Conservation (phyloP, 768 basidiomycete species). For the Amyloporia xantha region DNA sequence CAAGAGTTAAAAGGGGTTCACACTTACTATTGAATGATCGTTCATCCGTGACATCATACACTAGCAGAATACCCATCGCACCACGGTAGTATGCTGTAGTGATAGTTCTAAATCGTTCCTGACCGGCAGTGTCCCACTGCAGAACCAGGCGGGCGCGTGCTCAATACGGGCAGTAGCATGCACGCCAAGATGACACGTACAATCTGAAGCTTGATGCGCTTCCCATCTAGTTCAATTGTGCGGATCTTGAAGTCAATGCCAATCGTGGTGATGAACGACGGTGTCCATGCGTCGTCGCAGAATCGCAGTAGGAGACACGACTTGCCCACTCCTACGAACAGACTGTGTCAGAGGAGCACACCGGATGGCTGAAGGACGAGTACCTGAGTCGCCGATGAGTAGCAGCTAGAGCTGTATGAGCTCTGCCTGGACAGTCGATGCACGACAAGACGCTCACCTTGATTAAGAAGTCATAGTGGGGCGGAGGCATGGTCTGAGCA, state of each 20-base stretch:
- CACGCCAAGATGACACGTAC: too few species aligned
- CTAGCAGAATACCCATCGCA: slow-evolving; percentile 96
- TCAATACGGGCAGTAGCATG: too few species aligned
- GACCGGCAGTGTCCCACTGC: slow-evolving; percentile 98
- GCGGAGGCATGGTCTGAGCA: slow-evolving; percentile 60
- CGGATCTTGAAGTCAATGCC: slow-evolving; percentile 99
- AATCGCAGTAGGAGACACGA: slow-evolving; percentile 93
- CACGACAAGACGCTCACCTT: slow-evolving; percentile 45
- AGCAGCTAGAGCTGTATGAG: slow-evolving; percentile 52
- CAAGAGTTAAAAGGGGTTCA: slow-evolving; percentile 7
- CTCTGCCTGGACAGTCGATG: slow-evolving; percentile 8
- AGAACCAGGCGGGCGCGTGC: too few species aligned
- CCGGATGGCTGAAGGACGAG: not conserved
- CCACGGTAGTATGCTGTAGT: slow-evolving; percentile 99
- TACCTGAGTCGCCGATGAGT: slow-evolving; percentile 95
- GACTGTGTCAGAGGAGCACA: slow-evolving; percentile 7
- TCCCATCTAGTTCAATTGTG: slow-evolving; percentile 96
- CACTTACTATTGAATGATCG: slow-evolving; percentile 89
- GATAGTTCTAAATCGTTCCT: slow-evolving; percentile 97
- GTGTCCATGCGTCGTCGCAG: slow-evolving; percentile 99
- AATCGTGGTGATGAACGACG: slow-evolving; percentile 98
- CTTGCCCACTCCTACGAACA: slow-evolving; percentile 78
- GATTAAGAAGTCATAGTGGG: slow-evolving; percentile 97
- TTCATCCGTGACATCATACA: slow-evolving; percentile 97
- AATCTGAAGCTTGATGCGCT: slow-evolving; percentile 98